phyloP scores from a whole-genome alignment of 2,329 filamentous ascomycete species.

The Venturia asperata region DNA sequence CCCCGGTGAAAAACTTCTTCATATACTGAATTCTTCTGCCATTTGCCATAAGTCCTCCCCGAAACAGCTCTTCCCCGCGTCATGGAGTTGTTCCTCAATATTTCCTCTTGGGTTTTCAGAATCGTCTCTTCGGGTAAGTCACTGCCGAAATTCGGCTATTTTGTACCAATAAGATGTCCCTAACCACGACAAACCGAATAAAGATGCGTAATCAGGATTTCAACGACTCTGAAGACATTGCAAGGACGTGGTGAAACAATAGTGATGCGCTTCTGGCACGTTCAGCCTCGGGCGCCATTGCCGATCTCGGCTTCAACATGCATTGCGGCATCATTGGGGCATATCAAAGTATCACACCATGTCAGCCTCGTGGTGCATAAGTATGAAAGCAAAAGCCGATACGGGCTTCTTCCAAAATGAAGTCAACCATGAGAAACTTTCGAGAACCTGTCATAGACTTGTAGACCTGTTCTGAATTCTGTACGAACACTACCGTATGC shows the following conservation, averaged over 20 bases:
- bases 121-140: background rate
- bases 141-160: background rate
- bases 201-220: too few species aligned
- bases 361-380: background rate
- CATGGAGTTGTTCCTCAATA: background rate
- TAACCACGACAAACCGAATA: too few species aligned
- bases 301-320: background rate
- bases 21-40: background rate
- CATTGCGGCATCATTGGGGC: conserved; percentile 6
- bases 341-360: background rate
- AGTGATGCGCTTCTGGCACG: background rate
- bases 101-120: background rate
- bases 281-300: conserved; percentile 6
- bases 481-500: too few species aligned
- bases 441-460: too few species aligned
- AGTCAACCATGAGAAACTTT: too few species aligned
- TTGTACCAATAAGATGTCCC: too few species aligned
- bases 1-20: background rate
- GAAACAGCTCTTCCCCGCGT: conserved; percentile 5
- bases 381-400: background rate
- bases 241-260: background rate
- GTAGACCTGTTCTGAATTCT: too few species aligned
- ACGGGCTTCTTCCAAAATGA: too few species aligned
- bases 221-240: too few species aligned
- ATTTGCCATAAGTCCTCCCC: background rate